phyloP scores from a whole-genome alignment of 139 green algal genomes.

The Microglena sp. region DNA sequence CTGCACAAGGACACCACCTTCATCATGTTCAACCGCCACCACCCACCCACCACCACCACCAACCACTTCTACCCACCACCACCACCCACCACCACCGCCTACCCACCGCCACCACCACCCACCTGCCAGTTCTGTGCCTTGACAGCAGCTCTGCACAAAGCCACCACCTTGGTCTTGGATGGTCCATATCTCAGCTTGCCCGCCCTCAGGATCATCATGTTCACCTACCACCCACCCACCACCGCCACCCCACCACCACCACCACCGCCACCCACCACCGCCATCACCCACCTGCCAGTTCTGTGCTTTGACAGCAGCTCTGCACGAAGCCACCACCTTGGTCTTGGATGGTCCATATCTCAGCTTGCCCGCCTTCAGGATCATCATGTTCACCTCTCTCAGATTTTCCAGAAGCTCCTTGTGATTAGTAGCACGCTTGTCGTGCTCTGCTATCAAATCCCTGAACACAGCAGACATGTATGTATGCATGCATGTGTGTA shows the following conservation, averaged over 20 bases:
- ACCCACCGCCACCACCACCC: no score
- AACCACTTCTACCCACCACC: no score
- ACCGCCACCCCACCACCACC: no score
- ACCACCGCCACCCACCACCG: no score
- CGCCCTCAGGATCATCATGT: slow-evolving; percentile 66
- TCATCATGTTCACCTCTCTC: slow-evolving; percentile 23
- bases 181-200: slow-evolving; percentile 45
- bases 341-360: not conserved
- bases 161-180: slow-evolving; percentile 37
- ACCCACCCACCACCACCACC: no score
- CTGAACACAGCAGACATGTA: slow-evolving; percentile 18
- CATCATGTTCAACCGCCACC: no score
- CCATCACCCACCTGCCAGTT: no score
- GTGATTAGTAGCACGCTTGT: slow-evolving; percentile 59
- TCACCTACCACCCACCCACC: no score
- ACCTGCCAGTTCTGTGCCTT: no score
- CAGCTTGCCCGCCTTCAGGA: not conserved
- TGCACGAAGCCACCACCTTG: not conserved
- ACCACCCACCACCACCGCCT: no score
- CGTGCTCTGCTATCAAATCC: slow-evolving; percentile 59
- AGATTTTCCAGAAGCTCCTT: slow-evolving; percentile 44
- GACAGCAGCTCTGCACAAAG: slow-evolving; percentile 44
- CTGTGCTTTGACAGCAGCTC: not conserved
- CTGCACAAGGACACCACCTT: no score
- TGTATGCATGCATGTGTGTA: not conserved